These are phyloP conservation scores for Aspergillus unguis DNA, from an alignment of 2,329 filamentous ascomycete species.

Conservation along the genomic window DNA sequence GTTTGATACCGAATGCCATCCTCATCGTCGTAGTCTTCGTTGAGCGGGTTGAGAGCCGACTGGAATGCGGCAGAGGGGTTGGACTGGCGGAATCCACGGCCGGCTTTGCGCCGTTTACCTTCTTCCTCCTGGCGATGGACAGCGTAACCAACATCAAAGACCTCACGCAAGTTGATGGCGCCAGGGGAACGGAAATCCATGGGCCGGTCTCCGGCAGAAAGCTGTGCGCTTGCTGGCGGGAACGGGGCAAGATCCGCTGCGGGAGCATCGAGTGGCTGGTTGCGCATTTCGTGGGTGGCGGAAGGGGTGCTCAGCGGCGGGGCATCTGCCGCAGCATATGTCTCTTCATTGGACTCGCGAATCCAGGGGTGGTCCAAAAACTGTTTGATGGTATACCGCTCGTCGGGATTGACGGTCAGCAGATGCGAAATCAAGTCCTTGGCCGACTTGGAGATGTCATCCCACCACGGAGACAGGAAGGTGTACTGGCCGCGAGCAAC, in stretches of 20 bases:
- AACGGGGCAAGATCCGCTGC: conserved; percentile 34
- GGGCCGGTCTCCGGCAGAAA: conserved; percentile 59
- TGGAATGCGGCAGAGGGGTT: conserved; percentile 55
- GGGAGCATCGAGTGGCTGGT: conserved; percentile 48
- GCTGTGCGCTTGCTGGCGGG: conserved; percentile 53
- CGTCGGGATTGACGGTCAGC: conserved; percentile 88
- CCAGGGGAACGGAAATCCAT: conserved; percentile 94
- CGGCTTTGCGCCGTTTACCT: conserved; percentile 81
- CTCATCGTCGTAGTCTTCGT: conserved; percentile 62
- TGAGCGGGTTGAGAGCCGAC: conserved; percentile 61
- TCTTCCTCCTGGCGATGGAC: conserved; percentile 97
- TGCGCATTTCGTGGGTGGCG: conserved; percentile 54
- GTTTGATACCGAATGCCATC: conserved; percentile 41
- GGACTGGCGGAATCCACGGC: conserved; percentile 63
- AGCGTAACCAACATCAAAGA: conserved; percentile 97
- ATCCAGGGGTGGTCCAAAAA: conserved; percentile 97
- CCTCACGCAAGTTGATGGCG: conserved; percentile 90
- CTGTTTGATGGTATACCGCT: conserved; percentile 87
- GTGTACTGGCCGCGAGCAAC: conserved; percentile 96
- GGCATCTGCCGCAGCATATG: conserved; percentile 64
- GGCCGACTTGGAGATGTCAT: conserved; percentile 92
- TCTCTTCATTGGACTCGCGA: conserved; percentile 64
- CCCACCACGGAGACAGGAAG: conserved; percentile 98
- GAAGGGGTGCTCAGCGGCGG: conserved; percentile 67
- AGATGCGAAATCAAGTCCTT: conserved; percentile 93